phyloP scores from a whole-genome alignment of 73 alveolate species.

The Durusdinium trenchii region DNA sequence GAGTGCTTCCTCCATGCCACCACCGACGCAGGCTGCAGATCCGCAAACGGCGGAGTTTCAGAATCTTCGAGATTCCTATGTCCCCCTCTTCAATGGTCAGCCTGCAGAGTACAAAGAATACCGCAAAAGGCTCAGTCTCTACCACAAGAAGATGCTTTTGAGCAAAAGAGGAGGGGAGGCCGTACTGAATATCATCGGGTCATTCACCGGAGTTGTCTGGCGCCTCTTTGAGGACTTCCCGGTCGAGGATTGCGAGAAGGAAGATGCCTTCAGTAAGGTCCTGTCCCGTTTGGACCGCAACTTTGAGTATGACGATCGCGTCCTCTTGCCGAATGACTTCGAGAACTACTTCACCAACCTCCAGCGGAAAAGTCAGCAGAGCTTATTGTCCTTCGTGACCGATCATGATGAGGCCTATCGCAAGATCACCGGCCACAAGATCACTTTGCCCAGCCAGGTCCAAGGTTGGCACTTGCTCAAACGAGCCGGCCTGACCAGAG shows the following conservation, averaged over 20 bases:
- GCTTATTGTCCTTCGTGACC: background rate
- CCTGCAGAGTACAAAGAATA: background rate
- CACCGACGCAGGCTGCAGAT: no score
- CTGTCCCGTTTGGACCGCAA: background rate
- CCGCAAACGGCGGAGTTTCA: no score
- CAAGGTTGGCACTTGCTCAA: background rate
- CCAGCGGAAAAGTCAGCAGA: background rate
- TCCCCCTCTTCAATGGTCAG: background rate
- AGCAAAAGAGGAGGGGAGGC: background rate
- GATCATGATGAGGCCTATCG: background rate
- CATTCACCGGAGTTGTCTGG: background rate
- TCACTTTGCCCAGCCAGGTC: background rate
- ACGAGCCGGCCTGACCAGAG: background rate
- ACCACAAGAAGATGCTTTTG: background rate
- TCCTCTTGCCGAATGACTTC: background rate
- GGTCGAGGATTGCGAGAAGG: background rate
- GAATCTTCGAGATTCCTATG: background rate
- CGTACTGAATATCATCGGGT: background rate
- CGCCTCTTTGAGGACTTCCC: background rate
- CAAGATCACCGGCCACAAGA: background rate
- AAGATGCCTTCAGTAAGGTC: background rate
- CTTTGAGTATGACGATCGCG: background rate
- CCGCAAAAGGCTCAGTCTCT: no score
- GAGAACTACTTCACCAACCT: background rate
- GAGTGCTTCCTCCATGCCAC: no score